Base-by-base conservation (phyloP, 345 rosid species). In the Angophora floribunda region DNA sequence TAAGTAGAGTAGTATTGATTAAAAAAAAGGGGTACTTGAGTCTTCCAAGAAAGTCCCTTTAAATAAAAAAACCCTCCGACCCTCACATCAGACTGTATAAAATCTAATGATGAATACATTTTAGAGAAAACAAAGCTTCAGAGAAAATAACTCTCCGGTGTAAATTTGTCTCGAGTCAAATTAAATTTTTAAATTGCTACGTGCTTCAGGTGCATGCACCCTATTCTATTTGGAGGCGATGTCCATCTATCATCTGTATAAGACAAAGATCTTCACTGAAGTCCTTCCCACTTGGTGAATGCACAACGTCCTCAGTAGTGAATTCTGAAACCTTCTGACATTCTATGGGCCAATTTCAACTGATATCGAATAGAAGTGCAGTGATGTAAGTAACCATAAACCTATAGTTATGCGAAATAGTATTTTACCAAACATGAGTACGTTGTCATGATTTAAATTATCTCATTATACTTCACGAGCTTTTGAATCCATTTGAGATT, bases 51-150 rank as follows among this genome's bases (percentile, higher is more conserved):
- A 53, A 21, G 26, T 53, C 21, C 4, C 21, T 1, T 53, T 1
- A 0, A 53, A 10, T 53, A 19, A 36, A 36, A 36, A 0, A 0
- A 53, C 26, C 7, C 24, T 7, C 10, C 1, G 13, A 26, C n/a
- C 11, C 67, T 61, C 13, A 26, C 67, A 14, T 26, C 32, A 0
- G 15, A 61, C 13, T 13, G 30, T 61, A 61, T 28, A 61, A 11
- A 61, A 61, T 26, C 13, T 1, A 14, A 61, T 28, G 67, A 61
- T 61, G 67, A 28, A 26, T 26, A 61, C 32, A 6, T 61, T 5
- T 61, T 6, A 11, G 32, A 61, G 30, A 61, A 61, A 61, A 13
- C 30, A 3, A 61, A 61, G 12, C 1, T 61, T 7, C 26, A 12
- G 16, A 26, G 28, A 59, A 59, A 55, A 21, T 22, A 28, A 28